phyloP scores from a whole-genome alignment of 2,329 filamentous ascomycete species.

The Colletotrichum sidae region DNA sequence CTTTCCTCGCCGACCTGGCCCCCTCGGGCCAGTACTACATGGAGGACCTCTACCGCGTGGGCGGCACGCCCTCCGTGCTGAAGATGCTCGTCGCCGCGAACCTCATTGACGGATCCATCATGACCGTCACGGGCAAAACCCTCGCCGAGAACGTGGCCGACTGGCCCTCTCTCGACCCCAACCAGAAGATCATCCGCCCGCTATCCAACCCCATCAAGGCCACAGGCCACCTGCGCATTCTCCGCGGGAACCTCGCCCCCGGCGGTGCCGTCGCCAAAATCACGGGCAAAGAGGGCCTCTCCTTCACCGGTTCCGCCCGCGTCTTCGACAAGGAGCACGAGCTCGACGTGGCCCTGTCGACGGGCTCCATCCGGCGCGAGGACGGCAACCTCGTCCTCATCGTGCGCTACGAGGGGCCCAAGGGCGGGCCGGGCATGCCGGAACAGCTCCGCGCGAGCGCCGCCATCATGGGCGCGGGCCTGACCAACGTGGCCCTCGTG shows the following conservation, averaged over 20 bases:
- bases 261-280: slow-evolving; percentile 95
- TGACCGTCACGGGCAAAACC: slow-evolving; percentile 86
- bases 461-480: slow-evolving; percentile 90
- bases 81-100: slow-evolving; percentile 84
- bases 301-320: slow-evolving; percentile 82
- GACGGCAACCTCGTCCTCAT: slow-evolving; percentile 87
- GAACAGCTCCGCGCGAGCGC: slow-evolving; percentile 91
- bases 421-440: slow-evolving; percentile 95
- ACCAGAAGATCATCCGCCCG: slow-evolving; percentile 85
- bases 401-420: slow-evolving; percentile 93
- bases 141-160: slow-evolving; percentile 83
- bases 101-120: slow-evolving; percentile 81
- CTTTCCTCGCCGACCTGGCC: slow-evolving; percentile 86
- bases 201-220: slow-evolving; percentile 80
- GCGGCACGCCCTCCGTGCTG: slow-evolving; percentile 86
- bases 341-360: slow-evolving; percentile 81
- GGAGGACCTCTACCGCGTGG: slow-evolving; percentile 87
- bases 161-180: slow-evolving; percentile 81
- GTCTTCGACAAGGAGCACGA: slow-evolving; percentile 90
- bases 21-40: slow-evolving; percentile 88
- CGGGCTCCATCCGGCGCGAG: slow-evolving; percentile 63
- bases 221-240: slow-evolving; percentile 88
- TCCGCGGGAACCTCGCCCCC: slow-evolving; percentile 88
- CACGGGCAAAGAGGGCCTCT: slow-evolving; percentile 91
- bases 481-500: slow-evolving; percentile 89